Base-by-base conservation (phyloP, 306 rosid genomes). In the Alnus rubra region DNA sequence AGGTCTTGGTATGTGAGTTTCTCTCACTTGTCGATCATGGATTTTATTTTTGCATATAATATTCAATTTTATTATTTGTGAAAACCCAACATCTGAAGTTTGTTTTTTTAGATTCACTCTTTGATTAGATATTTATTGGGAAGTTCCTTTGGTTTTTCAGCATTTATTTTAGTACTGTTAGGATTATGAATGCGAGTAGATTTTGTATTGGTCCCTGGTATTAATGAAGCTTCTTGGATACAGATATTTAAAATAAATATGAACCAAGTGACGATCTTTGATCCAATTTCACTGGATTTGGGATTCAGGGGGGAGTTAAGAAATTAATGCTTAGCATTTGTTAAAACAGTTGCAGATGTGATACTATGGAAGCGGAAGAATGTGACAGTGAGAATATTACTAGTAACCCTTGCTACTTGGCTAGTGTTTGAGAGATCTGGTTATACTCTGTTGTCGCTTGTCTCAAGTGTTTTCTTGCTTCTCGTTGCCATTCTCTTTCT, bases 401-500 rank as follows among this genome's bases (percentile, higher is more conserved):
- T 85, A 77, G 82, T 88, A 19, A 80, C 94, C 58, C 79, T 93
- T 69, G 91, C 88, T 62, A 89, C 78, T 84, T 93, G 98, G 98
- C 71, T 93, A 81, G 94, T 96, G 78, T 96, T 96, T 88, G 98
- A 93, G 88, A 88, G 83, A 90, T 93, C 93, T 86, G 94, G 99
- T 78, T 93, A 96, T 79, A 96, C 99, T 12, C 86, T 92, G 78
- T 76, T 95, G 82, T 95, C 98, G 1, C 92, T 95, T 74, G 86
- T 88, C 71, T 92, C 98, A 16, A 90, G 85, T 86, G 98, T 96
- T 84, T 88, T 96, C 9, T 98, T 96, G 30, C 99, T 96, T 63
- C 99, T 96, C 72, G 52, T 87, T 76, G 82, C 84, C 81, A 91
- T 93, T 83, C 92, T 96, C 82, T 96, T 91, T 82, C 89, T 93